phyloP scores from a whole-genome alignment of 306 rosid species.

The Hippophae rhamnoides region DNA sequence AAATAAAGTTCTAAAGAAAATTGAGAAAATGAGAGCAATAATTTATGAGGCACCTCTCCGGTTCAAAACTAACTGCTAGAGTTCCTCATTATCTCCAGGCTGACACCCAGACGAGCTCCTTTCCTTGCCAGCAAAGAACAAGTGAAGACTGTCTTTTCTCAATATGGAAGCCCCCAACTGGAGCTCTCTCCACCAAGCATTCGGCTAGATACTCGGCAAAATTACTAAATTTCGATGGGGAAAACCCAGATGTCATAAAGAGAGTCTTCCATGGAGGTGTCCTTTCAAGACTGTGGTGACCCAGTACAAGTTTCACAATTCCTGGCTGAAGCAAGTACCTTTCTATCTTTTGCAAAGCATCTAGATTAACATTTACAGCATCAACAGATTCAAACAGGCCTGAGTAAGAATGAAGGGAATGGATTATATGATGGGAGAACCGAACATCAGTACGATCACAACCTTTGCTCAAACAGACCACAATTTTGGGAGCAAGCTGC shows the following conservation, averaged over 20 bases:
- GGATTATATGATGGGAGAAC: conserved; percentile 50
- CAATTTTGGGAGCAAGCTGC: conserved; percentile 64
- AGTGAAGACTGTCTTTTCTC: conserved; percentile 70
- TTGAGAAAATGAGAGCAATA: conserved; percentile 26
- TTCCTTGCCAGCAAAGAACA: conserved; percentile 73
- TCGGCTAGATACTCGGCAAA: conserved; percentile 86
- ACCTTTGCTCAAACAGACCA: conserved; percentile 59
- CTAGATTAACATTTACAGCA: conserved; percentile 52
- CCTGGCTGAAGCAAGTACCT: conserved; percentile 62
- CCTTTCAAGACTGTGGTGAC: conserved; percentile 35
- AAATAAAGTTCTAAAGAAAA: conserved; percentile 18
- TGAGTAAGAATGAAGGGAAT: conserved; percentile 38
- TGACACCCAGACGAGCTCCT: conserved; percentile 63
- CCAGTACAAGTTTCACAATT: conserved; percentile 51
- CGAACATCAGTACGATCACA: conserved; percentile 53
- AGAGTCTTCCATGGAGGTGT: conserved; percentile 48
- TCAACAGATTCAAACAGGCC: conserved; percentile 72
- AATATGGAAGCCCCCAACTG: conserved; percentile 59
- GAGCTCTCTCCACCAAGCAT: conserved; percentile 70
- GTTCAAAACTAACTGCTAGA: conserved; percentile 28
- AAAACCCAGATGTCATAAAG: conserved; percentile 60
- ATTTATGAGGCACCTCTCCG: conserved; percentile 51
- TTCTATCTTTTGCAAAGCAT: conserved; percentile 63
- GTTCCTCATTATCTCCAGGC: conserved; percentile 59
- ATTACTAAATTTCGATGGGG: conserved; percentile 68